phyloP scores from a whole-genome alignment of 805 yeast species.

The Kazachstania martiniae region DNA sequence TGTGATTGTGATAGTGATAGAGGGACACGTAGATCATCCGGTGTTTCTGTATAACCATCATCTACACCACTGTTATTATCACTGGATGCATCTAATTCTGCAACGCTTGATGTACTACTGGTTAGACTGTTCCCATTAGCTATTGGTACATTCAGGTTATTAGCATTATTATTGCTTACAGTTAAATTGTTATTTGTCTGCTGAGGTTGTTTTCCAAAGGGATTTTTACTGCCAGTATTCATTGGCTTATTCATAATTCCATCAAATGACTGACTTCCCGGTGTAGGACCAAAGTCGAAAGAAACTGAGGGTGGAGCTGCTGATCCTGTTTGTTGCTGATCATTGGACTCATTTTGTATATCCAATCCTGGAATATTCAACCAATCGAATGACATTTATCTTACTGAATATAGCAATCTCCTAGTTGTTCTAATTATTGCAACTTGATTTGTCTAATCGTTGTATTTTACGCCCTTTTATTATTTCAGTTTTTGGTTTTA shows the following conservation, averaged over 20 bases:
- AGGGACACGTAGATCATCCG: slow-evolving; percentile 39
- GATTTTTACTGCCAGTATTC: slow-evolving; percentile 3
- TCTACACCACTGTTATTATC: background rate
- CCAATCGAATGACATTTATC: slow-evolving; percentile 42
- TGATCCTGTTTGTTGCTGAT: slow-evolving; percentile 1
- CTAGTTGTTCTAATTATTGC: too few species aligned
- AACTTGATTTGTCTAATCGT: too few species aligned
- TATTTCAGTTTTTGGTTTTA: too few species aligned
- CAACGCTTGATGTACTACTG: too few species aligned
- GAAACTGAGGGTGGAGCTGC: slow-evolving; percentile 40
- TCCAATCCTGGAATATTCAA: slow-evolving; percentile 33
- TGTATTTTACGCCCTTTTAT: too few species aligned
- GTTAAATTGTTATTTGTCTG: too few species aligned
- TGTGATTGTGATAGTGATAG: slow-evolving; percentile 56
- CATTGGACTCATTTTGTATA: slow-evolving; percentile 13
- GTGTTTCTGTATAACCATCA: slow-evolving; percentile 15
- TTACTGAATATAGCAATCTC: too few species aligned
- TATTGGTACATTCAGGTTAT: too few species aligned
- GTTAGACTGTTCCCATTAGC: background rate
- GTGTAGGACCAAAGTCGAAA: slow-evolving; percentile 29
- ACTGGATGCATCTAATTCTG: slow-evolving; percentile 1
- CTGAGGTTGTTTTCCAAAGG: slow-evolving; percentile 1
- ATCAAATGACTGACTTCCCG: too few species aligned
- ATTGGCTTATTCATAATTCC: too few species aligned
- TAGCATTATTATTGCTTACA: too few species aligned